Percentiles rank a stretch among this genome's conserved stretches.
Evolutionary conservation across 306 rosid species (phyloP).

Genomic region (Sechiopsis laciniata): DNA sequence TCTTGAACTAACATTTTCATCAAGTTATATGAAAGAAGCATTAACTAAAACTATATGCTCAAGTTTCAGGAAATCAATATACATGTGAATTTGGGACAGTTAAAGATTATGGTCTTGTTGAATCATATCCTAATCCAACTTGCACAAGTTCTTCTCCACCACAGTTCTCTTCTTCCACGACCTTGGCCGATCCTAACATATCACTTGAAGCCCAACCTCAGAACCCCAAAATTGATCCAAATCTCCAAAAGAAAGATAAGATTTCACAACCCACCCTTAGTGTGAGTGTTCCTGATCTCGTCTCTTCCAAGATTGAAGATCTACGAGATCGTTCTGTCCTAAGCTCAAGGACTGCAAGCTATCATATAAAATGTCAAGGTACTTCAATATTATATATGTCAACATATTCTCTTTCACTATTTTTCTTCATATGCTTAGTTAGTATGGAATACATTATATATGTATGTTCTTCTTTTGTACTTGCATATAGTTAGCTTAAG

Average conservation of each 20-base stretch:
- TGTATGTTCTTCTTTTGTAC: neutral
- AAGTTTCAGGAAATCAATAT: constrained; percentile 13
- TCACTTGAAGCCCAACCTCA: neutral
- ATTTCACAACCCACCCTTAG: neutral
- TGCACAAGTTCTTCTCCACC: neutral
- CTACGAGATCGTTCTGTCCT: neutral
- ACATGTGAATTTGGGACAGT: neutral
- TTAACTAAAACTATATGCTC: neutral
- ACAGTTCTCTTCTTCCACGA: neutral
- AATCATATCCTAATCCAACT: neutral
- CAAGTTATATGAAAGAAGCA: neutral
- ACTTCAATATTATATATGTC: neutral
- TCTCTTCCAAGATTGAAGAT: constrained; percentile 5
- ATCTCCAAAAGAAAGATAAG: neutral
- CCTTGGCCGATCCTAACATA: neutral
- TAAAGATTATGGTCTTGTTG: neutral
- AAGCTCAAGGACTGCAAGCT: constrained; percentile 7
- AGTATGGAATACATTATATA: neutral
- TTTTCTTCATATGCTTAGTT: neutral
- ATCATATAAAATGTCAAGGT: constrained; percentile 16
- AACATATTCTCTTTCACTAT: neutral
- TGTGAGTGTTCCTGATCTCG: neutral
- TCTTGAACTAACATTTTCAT: neutral
- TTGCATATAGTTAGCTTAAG: constrained; percentile 7
- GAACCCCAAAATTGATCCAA: neutral